A percentile compares a stretch with the other conserved stretches of the same genome.
These are phyloP conservation scores for Sporisorium sorghi DNA, from an alignment of 1,284 basidiomycete genomes.

Conservation along the genomic window DNA sequence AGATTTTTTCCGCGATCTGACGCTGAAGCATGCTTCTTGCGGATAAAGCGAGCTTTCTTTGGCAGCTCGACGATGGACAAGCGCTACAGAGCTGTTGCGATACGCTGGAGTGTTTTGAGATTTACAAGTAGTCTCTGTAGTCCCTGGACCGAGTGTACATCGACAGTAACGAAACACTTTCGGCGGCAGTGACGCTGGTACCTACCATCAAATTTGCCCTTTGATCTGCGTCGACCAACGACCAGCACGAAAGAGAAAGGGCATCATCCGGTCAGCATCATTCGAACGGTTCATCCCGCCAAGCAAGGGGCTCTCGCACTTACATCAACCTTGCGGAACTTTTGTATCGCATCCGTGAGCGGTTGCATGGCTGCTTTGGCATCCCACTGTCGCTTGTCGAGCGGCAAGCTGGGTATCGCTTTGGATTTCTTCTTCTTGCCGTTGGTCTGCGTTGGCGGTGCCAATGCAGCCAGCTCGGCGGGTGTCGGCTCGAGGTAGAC, in stretches of 20 bases:
- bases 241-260: neutral
- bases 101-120: no score
- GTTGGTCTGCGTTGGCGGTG: slow-evolving; percentile 2
- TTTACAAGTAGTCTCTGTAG: neutral
- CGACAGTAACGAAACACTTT: neutral
- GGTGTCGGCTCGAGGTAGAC: slow-evolving; percentile 73
- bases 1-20: neutral
- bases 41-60: neutral
- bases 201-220: slow-evolving; percentile 49
- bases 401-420: slow-evolving; percentile 36
- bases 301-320: slow-evolving; percentile 39
- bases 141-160: neutral
- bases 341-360: slow-evolving; percentile 70
- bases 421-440: slow-evolving; percentile 45
- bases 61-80: neutral
- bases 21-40: neutral
- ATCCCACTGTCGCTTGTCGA: slow-evolving; percentile 71
- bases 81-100: neutral
- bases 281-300: neutral
- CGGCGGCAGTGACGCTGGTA: slow-evolving; percentile 1
- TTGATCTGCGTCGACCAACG: slow-evolving; percentile 36
- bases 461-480: slow-evolving; percentile 42
- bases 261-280: neutral
- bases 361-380: slow-evolving; percentile 71
- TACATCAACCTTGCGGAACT: slow-evolving; percentile 73